Evolutionary conservation across 129 eudicot species (phyloP), one percentile per base, ranked within the genome.

Genomic region (Lactuca saligna): DNA sequence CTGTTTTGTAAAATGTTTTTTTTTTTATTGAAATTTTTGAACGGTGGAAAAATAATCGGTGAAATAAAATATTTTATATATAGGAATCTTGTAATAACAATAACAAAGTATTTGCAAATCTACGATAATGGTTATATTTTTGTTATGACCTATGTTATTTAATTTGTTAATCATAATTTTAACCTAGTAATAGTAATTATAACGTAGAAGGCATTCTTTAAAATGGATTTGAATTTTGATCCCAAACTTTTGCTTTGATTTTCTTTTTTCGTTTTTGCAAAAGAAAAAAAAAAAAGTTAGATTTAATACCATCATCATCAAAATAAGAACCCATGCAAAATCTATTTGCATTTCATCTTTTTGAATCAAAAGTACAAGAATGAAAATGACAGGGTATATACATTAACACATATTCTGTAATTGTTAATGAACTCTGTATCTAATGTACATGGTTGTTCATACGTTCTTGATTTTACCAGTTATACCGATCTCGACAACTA

Each of bases 261-360:
- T 53, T 53, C 9, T 53, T 17, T 53, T 8, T 53, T 53, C 31
- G 15, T 53, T 46, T 42, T 46, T 3, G 29, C 57, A 53, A 53
- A n/a, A 4, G 3, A 1, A 0, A 53, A 53, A 8, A 53, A 8
- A 53, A 53, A 53, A 53, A 0, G 51, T 46, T 46, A 15, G 15
- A 12, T 46, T 54, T 39, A 17, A 10, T 25, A 25, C 29, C 1
- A 25, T 25, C 1, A 25, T 25, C 1, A 25, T 25, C n/a, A 25
- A 25, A 25, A 25, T 25, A 25, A 25, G 29, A 25, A 25, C 29
- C 29, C 29, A 25, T 25, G 44, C 59, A 49, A 66, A 31, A 66
- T 31, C 57, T 66, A 25, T 48, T 20, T 65, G 57, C 58, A 48
- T 65, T 65, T 66, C 41, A 66, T 14, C 29, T 46, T 5, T 13